Evolutionary conservation across 2,329 filamentous ascomycete genomes (phyloP), one percentile per base, ranked within the genome.

Genomic region (Rutstroemia sp.): DNA sequence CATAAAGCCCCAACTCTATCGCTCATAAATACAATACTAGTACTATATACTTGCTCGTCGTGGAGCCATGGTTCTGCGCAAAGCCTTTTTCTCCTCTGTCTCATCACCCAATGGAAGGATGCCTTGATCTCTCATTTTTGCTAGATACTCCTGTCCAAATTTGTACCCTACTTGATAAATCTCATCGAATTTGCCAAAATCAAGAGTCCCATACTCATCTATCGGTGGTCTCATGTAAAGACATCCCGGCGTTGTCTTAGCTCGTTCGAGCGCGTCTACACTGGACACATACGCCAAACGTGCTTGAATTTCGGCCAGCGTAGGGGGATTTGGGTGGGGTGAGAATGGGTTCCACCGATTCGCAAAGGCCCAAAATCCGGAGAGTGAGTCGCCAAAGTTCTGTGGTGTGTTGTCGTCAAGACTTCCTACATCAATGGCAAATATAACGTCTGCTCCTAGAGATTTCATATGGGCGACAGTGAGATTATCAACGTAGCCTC

Each of bases 261-360:
- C 94, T 39, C 92, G 81, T 72, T 99, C 94, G 25, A 99, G 78
- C 25, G 94, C 94, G 70, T 97, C 94, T 12, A 96, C 90, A 54
- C 88, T 95, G 5, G 88, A 94, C 48, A 99, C 94, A 67, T 99
- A 99, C 0, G 94, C 94, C 6, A 99, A 79, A 1, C 94, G 82
- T 5, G 90, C 92, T 74, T 99, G 95, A 60, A 99, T 99, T 72
- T 99, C 94, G 0, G 90, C 91, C 10, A 99, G 76, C 0, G 94
- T 97, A 0, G 94, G 94, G 7, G 94, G 94, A 65, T 99, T 99
- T 0, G 94, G 88, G 59, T 86, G 85, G 1, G 81, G 79, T 0
- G 90, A 95, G 71, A 99, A 92, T 0, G 94, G 92, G 65, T 99
- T 99, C 94, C 94, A 99, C 47, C 95, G 83, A 70, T 99, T 99